phyloP scores from a whole-genome alignment of 2,329 filamentous ascomycete species.

The Erysiphe pulchra region DNA sequence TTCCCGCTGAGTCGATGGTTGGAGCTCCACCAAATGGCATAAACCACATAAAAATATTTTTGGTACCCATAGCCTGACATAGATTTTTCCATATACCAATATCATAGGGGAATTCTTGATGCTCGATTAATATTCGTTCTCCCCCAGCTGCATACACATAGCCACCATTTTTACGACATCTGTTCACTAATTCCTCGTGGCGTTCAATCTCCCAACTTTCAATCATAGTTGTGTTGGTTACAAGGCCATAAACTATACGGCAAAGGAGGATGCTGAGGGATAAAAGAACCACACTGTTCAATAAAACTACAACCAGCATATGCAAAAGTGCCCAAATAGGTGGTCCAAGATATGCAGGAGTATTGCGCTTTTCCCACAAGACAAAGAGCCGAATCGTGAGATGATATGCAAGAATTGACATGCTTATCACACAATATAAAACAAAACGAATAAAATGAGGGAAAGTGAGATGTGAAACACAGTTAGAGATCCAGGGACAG shows the following conservation, averaged over 20 bases:
- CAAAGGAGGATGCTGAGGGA: slow-evolving; percentile 37
- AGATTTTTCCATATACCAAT: slow-evolving; percentile 51
- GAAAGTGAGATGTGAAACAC: slow-evolving; percentile 58
- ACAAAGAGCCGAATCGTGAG: slow-evolving; percentile 30
- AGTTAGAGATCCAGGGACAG: slow-evolving; percentile 66
- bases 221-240: slow-evolving; percentile 54
- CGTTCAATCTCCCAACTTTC: slow-evolving; percentile 51
- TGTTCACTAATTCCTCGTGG: slow-evolving; percentile 28
- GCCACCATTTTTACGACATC: slow-evolving; percentile 17
- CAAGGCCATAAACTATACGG: slow-evolving; percentile 33
- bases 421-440: slow-evolving; percentile 34
- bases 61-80: slow-evolving; percentile 47
- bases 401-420: slow-evolving; percentile 31
- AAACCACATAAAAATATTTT: slow-evolving; percentile 40
- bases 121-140: slow-evolving; percentile 25
- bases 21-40: slow-evolving; percentile 35
- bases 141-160: slow-evolving; percentile 20
- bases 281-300: slow-evolving; percentile 32
- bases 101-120: slow-evolving; percentile 63
- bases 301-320: slow-evolving; percentile 32
- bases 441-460: slow-evolving; percentile 66
- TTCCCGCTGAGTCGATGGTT: slow-evolving; percentile 15
- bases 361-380: slow-evolving; percentile 37
- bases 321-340: slow-evolving; percentile 29
- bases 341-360: slow-evolving; percentile 54